These are phyloP conservation scores for Verticillium klebahnii DNA, from an alignment of 2,329 filamentous ascomycete species.

Conservation along the genomic window DNA sequence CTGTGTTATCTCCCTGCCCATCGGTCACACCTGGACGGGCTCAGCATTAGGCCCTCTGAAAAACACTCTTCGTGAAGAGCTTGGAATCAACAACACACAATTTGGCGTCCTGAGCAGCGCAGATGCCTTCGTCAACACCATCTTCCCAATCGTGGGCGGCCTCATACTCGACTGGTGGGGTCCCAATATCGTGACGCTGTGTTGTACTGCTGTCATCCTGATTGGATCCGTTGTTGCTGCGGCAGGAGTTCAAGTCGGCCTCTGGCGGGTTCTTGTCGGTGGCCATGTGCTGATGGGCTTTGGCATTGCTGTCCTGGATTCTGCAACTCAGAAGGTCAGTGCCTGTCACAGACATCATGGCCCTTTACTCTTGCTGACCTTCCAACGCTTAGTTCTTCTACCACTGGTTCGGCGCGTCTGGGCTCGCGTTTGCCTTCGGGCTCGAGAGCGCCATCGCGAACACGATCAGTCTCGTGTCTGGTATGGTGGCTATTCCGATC, in stretches of 20 bases:
- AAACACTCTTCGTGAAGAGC: slow-evolving; percentile 17
- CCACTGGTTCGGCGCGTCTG: slow-evolving; percentile 18
- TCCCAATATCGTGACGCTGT: slow-evolving; percentile 15
- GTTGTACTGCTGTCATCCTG: slow-evolving; percentile 15
- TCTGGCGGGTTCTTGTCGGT: slow-evolving; percentile 15
- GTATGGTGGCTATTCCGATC: slow-evolving; percentile 18
- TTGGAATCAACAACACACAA: slow-evolving; percentile 17
- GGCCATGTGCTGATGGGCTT: slow-evolving; percentile 19
- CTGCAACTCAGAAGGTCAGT: slow-evolving; percentile 15
- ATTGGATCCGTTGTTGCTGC: slow-evolving; percentile 17
- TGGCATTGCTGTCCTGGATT: slow-evolving; percentile 17
- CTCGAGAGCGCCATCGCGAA: slow-evolving; percentile 17
- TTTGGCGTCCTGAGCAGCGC: slow-evolving; percentile 19
- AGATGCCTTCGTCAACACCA: slow-evolving; percentile 18
- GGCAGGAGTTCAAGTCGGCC: slow-evolving; percentile 12
- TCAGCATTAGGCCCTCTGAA: slow-evolving; percentile 17
- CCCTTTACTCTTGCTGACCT: not conserved
- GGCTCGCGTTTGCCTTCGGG: slow-evolving; percentile 17
- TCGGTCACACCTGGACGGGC: slow-evolving; percentile 16
- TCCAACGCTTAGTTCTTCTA: slow-evolving; percentile 15
- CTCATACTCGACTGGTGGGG: slow-evolving; percentile 20
- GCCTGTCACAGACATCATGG: not conserved
- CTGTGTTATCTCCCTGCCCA: slow-evolving; percentile 16
- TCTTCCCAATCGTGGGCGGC: slow-evolving; percentile 18
- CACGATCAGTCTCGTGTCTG: slow-evolving; percentile 15